Conservation (phyloP, 2,329 filamentous ascomycete species). For the Xylaria sp. region DNA sequence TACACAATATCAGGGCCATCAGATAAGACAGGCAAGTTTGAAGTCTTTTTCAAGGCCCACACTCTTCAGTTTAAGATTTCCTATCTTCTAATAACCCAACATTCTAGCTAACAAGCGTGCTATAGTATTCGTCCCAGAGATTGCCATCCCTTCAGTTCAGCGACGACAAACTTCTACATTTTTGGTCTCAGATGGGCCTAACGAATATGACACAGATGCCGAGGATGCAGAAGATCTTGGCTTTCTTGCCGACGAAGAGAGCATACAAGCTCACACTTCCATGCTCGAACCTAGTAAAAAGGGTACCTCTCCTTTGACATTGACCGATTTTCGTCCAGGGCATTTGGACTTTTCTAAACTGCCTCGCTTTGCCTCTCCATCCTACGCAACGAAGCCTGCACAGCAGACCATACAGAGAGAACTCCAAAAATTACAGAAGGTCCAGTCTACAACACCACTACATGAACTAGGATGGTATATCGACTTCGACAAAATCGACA, state of each 20-base stretch:
- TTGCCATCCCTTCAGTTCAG: conserved; percentile 47
- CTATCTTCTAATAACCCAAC: background rate
- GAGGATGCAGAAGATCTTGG: conserved; percentile 55
- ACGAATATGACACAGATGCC: conserved; percentile 54
- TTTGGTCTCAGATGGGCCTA: conserved; percentile 21
- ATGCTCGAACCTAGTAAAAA: conserved; percentile 29
- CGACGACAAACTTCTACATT: background rate
- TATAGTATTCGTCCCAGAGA: conserved; percentile 45
- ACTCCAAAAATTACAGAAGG: conserved; percentile 69
- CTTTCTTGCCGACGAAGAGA: conserved; percentile 51
- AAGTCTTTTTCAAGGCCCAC: background rate
- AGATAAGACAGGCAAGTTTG: background rate
- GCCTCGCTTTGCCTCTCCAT: conserved; percentile 71
- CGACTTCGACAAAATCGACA: conserved; percentile 71
- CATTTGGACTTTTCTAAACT: conserved; percentile 70
- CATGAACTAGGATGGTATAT: conserved; percentile 87
- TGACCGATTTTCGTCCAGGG: conserved; percentile 71
- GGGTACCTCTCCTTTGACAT: conserved; percentile 18
- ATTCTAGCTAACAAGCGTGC: background rate
- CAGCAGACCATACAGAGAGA: conserved; percentile 72
- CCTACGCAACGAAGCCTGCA: conserved; percentile 70
- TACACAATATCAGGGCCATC: conserved; percentile 35
- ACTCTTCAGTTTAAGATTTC: background rate
- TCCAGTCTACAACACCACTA: conserved; percentile 69
- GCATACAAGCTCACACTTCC: conserved; percentile 21